phyloP scores from a whole-genome alignment of 2,329 filamentous ascomycete species.

The Monosporascus sp. region DNA sequence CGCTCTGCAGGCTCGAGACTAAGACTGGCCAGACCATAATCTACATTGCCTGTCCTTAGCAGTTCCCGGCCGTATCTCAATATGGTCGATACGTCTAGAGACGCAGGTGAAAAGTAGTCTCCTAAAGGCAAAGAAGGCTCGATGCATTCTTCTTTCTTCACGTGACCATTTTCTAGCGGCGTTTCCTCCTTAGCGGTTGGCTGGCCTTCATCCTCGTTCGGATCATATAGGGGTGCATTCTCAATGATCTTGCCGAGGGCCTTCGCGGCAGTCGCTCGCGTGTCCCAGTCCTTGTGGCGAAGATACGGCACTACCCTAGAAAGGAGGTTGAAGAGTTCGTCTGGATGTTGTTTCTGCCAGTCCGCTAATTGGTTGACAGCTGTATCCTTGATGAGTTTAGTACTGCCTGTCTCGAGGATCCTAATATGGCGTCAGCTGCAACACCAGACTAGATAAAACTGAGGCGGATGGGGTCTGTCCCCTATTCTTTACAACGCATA shows the following conservation, averaged over 20 bases:
- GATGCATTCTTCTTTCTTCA: conserved; percentile 60
- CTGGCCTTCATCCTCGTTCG: conserved; percentile 66
- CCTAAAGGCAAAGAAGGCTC: conserved; percentile 44
- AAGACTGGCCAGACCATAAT: conserved; percentile 76
- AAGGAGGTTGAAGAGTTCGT: conserved; percentile 93
- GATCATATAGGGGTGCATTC: conserved; percentile 82
- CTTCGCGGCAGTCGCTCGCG: conserved; percentile 85
- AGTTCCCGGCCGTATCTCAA: conserved; percentile 80
- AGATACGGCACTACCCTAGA: conserved; percentile 94
- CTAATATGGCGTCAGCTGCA: conserved; percentile 41
- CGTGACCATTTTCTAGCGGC: conserved; percentile 33
- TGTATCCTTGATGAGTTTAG: conserved; percentile 90
- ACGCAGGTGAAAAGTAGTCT: conserved; percentile 65
- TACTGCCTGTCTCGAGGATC: conserved; percentile 95
- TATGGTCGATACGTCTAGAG: conserved; percentile 73
- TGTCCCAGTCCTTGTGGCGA: conserved; percentile 95
- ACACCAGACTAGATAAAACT: background rate
- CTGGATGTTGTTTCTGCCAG: conserved; percentile 95
- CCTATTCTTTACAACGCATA: background rate
- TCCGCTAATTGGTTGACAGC: conserved; percentile 95
- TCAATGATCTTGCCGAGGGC: conserved; percentile 91
- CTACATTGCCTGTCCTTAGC: conserved; percentile 78
- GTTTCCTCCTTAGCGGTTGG: conserved; percentile 39
- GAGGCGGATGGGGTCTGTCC: background rate
- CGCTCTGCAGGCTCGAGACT: conserved; percentile 76